Base-by-base conservation (phyloP, 768 basidiomycete genomes). In the Leccinum variicolor region DNA sequence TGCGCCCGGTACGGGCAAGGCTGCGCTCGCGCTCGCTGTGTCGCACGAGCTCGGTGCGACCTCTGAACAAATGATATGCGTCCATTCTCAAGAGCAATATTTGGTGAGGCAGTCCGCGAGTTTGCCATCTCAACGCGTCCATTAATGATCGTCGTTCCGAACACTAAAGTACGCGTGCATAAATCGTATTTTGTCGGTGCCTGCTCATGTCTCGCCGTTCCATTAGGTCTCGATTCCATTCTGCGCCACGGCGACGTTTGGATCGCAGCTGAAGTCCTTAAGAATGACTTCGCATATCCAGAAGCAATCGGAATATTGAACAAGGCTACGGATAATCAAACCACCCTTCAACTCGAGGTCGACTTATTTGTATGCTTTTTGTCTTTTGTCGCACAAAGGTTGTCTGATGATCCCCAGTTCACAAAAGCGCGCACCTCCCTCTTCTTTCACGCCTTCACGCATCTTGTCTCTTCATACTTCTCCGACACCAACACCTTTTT, bases 1-100 rank as follows among this genome's bases (percentile, higher is more conserved):
- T 54, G 93, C 92, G 25, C 97, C 97, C 2, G 97, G 97, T n/a
- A 99, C 97, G 4, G 96, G 97, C 17, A 98, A 99, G 77, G 98
- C 97, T 0, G 97, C 97, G 0, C 83, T 98, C 29, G 96, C 97
- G 2, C 74, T 98, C 19, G 97, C 94, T 1, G 84, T 98, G 26
- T 89, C 94, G 7, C 95, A 98, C 58, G 96, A 98, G 66, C 82
- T 99, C 0, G 97, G 97, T 0, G 76, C 82, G 23, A 97, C 28
- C 28, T 29, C 28, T 29, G 28, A 29, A 29, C 28, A 29, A 29
- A 8, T 29, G 28, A 29, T 29, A 29, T 29, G 28, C 28, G 28
- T 29, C 28, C 28, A 29, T 29, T 29, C 28, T 29, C 28, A 29
- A 29, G 9, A 29, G 28, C 28, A 29, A 29, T 29, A 29, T 29